Evolutionary conservation across 2,329 filamentous ascomycete genomes (phyloP), one percentile per base, ranked within the genome.

Genomic region (Colletotrichum eleusines): DNA sequence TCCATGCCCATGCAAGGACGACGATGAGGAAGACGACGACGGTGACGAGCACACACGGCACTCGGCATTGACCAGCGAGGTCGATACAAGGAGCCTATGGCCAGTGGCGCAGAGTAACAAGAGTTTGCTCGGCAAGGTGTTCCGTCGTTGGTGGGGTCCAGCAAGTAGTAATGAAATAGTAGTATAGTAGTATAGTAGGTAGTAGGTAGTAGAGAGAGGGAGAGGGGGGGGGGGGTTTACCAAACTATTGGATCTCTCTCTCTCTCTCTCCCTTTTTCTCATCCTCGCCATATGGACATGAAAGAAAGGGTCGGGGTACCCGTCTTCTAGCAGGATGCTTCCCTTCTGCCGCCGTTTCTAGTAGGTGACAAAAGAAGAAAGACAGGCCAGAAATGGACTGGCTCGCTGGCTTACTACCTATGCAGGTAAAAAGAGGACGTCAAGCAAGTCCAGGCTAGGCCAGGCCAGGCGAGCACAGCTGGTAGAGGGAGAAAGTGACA

Each of bases 21-120:
- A 33, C 16, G 16, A 50, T 4, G 35, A 3, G 1, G 35, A 3
- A 9, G 35, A 18, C 2, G 38, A 1, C 12, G 38, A 16, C 40
- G 40, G 14, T 14, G 38, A 20, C 40, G 40, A 8, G n/a, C 40
- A 3, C 31, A 46, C 57, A 12, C 44, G 8, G 26, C 18, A 35
- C 23, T 48, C 38, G 59, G 61, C 38, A 59, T 20, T 61, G 48
- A 26, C 48, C 44, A n/a, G 42, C 40, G 31, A 44, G 40, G 31
- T 48, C 60, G 63, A 60, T 44, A 28, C 38, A 60, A 51, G 14
- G 54, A n/a, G n/a, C 38, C 35, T 66, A 38, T 66, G 55, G 42
- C 40, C 50, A 48, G 63, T 62, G 63, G 67, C 63, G 55, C 28
- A 38, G 38, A 50, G 42, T 42, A 26, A 67, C 3, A 23, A 31